These are phyloP conservation scores for Populus hybrid DNA, from an alignment of 441 rosid species.

Conservation along the genomic window DNA sequence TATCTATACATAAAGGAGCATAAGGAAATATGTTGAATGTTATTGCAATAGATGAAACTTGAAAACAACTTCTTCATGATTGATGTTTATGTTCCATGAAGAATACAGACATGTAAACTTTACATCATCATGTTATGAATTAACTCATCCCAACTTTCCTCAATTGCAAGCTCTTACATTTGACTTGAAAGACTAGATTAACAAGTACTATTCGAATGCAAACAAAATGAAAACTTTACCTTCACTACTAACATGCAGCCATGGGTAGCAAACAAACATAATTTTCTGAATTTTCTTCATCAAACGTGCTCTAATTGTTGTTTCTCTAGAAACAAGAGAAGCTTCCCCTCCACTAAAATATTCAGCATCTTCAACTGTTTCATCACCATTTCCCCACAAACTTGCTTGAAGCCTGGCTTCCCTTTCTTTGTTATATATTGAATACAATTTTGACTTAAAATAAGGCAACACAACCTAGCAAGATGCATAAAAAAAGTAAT, in stretches of 20 bases:
- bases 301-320: slow-evolving; percentile 53
- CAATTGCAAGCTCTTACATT: not conserved
- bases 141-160: not conserved
- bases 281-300: slow-evolving; percentile 62
- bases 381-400: slow-evolving; percentile 86
- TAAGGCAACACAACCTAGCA: slow-evolving; percentile 92
- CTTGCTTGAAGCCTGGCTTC: slow-evolving; percentile 95
- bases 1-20: not conserved
- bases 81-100: not conserved
- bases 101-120: not conserved
- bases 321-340: slow-evolving; percentile 46
- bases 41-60: not conserved
- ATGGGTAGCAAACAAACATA: slow-evolving; percentile 80
- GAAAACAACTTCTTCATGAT: not conserved
- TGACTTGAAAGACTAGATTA: slow-evolving; percentile 7
- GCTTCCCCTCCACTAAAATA: slow-evolving; percentile 36
- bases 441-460: slow-evolving; percentile 84
- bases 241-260: slow-evolving; percentile 92
- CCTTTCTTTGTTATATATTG: slow-evolving; percentile 91
- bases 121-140: not conserved
- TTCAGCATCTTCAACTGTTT: slow-evolving; percentile 52
- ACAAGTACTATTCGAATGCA: not conserved
- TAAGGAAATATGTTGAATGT: not conserved
- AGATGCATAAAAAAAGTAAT: slow-evolving; percentile 25
- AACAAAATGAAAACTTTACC: slow-evolving; percentile 41